These are phyloP conservation scores for Hypoxylon rickii DNA, from an alignment of 495 filamentous ascomycete genomes.

Conservation along the genomic window DNA sequence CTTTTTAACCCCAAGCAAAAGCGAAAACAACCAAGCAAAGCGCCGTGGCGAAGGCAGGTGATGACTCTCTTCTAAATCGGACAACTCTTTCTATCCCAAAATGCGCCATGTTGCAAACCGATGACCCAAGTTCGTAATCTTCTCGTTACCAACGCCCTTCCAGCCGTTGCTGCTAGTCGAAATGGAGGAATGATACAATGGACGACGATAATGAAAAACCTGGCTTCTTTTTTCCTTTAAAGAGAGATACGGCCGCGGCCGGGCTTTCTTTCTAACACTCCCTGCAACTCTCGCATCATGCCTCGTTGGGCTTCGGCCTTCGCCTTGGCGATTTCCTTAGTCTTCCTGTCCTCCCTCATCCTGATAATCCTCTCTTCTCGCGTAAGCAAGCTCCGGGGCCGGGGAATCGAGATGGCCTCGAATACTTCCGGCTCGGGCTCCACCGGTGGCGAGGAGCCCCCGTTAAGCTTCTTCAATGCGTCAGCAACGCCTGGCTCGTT, in stretches of 20 bases:
- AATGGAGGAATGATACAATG: constrained; percentile 21
- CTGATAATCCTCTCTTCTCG: constrained; percentile 86
- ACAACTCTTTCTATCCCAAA: constrained; percentile 23
- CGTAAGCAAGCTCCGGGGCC: constrained; percentile 72
- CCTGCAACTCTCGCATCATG: constrained; percentile 81
- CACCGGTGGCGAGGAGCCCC: constrained; percentile 55
- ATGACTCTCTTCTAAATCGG: constrained; percentile 2
- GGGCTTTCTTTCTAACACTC: constrained; percentile 35
- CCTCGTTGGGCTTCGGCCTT: constrained; percentile 77
- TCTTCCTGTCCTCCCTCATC: constrained; percentile 84
- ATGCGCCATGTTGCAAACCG: constrained; percentile 24
- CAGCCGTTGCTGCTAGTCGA: constrained; percentile 15
- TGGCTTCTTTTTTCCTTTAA: no score
- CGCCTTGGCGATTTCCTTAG: constrained; percentile 68
- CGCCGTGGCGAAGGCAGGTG: constrained; percentile 8
- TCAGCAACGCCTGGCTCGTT: constrained; percentile 50
- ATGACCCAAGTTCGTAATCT: constrained; percentile 31
- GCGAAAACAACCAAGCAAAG: background rate
- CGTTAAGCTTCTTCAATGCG: constrained; percentile 75
- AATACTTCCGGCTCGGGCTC: constrained; percentile 75
- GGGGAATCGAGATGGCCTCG: constrained; percentile 82
- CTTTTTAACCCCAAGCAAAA: constrained; percentile 17
- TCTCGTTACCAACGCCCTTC: constrained; percentile 28
- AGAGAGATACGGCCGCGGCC: constrained; percentile 34
- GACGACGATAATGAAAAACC: constrained; percentile 14